Evolutionary conservation across 371 early-diverging fungal species (phyloP).

Genomic region (Rhizopus delemar): DNA sequence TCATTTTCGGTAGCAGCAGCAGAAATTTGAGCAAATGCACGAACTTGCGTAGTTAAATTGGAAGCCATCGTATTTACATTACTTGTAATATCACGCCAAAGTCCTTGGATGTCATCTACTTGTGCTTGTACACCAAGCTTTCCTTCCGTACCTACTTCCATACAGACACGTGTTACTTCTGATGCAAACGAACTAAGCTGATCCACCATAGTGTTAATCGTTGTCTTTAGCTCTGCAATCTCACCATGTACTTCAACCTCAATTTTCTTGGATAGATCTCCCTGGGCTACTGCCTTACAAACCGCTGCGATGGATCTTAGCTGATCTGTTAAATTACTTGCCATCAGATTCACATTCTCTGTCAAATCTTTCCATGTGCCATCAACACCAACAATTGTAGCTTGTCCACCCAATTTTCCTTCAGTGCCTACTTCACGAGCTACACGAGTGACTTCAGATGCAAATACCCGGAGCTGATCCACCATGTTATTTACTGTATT

Average conservation of each 20-base stretch:
- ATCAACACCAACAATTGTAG: slow-evolving; percentile 42
- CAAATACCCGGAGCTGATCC: slow-evolving; percentile 47
- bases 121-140: slow-evolving; percentile 57
- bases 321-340: slow-evolving; percentile 48
- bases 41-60: slow-evolving; percentile 44
- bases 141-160: slow-evolving; percentile 65
- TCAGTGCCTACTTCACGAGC: slow-evolving; percentile 58
- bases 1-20: slow-evolving; percentile 31
- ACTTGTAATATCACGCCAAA: slow-evolving; percentile 59
- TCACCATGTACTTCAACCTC: slow-evolving; percentile 41
- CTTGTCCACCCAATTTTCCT: slow-evolving; percentile 50
- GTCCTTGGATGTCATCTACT: slow-evolving; percentile 54
- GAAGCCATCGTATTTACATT: slow-evolving; percentile 55
- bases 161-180: slow-evolving; percentile 63
- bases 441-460: slow-evolving; percentile 50
- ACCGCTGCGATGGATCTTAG: slow-evolving; percentile 61
- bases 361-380: slow-evolving; percentile 58
- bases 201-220: slow-evolving; percentile 29
- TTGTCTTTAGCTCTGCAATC: slow-evolving; percentile 18
- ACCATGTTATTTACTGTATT: slow-evolving; percentile 55
- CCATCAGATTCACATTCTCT: slow-evolving; percentile 54
- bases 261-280: slow-evolving; percentile 52
- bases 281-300: slow-evolving; percentile 55
- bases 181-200: slow-evolving; percentile 32
- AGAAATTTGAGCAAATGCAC: slow-evolving; percentile 31